Evolutionary conservation across 1,139 yeast genomes (phyloP), one percentile per base, ranked within the genome.

Genomic region (Candida neerlandica): DNA sequence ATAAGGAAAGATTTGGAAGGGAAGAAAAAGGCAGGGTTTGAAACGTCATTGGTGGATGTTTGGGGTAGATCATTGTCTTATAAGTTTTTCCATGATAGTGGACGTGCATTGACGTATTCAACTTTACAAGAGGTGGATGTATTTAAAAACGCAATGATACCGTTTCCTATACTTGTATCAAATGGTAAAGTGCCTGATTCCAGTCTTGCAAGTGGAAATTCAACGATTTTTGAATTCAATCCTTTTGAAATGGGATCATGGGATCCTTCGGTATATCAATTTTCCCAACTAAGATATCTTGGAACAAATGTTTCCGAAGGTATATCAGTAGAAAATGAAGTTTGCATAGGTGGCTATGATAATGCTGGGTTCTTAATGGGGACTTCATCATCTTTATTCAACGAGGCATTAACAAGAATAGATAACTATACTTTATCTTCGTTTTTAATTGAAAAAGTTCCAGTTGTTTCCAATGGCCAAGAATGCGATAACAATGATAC

Each of bases 301-400:
- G 79, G 79, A 3, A 63, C 75, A 5, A 49, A 57, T 6, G 78
- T 6, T 11, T 53, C 53, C 33, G 66, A 67, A 48, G 77, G 77
- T 7, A 50, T 54, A 16, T 32, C 44, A 2, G 14, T 21, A 7
- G 14, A 41, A n/a, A 18, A 19, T 18, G 30, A 15, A 14, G 14
- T 52, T 15, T 88, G 95, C 67, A 68, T 81, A 49, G 77, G 73
- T 9, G 95, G 95, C 1, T 84, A 78, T 55, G 96, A 88, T 65
- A 87, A 88, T 62, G 86, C 88, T 4, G 95, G 91, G 1, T 88
- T 81, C 62, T 73, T 86, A 40, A 67, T 86, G 66, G 96, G 95
- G 39, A 85, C 95, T 1, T 86, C 95, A 0, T 85, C 95, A 0
- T 64, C 79, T 0, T 60, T 75, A 45, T 75, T 75, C 63, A 75